phyloP scores from a whole-genome alignment of 352 stramenopile species.

The Phytophthora melonis region DNA sequence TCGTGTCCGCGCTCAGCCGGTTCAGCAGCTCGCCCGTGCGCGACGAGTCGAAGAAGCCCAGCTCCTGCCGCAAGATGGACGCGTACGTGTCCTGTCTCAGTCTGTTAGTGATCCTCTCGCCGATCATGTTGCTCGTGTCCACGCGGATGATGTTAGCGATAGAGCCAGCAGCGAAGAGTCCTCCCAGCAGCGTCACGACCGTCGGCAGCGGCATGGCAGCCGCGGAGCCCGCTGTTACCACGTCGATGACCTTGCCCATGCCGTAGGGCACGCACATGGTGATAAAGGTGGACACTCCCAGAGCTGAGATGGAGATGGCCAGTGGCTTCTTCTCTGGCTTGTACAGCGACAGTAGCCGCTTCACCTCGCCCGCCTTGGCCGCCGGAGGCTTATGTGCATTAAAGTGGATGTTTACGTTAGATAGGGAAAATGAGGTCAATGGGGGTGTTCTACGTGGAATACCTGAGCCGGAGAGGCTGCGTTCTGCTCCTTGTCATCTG shows the following conservation, averaged over 20 bases:
- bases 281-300: constrained; percentile 75
- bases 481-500: constrained; percentile 23
- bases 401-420: constrained; percentile 17
- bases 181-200: constrained; percentile 65
- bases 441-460: background rate
- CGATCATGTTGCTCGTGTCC: constrained; percentile 88
- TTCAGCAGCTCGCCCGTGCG: constrained; percentile 94
- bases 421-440: background rate
- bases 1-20: constrained; percentile 91
- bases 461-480: constrained; percentile 12
- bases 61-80: constrained; percentile 88
- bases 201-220: constrained; percentile 52
- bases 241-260: constrained; percentile 87
- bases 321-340: constrained; percentile 74
- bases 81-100: constrained; percentile 83
- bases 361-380: constrained; percentile 39
- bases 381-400: background rate
- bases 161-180: constrained; percentile 74
- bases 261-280: constrained; percentile 84
- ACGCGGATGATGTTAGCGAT: constrained; percentile 80
- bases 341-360: constrained; percentile 66
- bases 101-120: constrained; percentile 84
- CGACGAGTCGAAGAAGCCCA: constrained; percentile 92
- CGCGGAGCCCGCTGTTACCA: constrained; percentile 58
- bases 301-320: constrained; percentile 65